These are phyloP conservation scores for Cercospora beticola DNA, from an alignment of 2,329 filamentous ascomycete species.

Conservation along the genomic window DNA sequence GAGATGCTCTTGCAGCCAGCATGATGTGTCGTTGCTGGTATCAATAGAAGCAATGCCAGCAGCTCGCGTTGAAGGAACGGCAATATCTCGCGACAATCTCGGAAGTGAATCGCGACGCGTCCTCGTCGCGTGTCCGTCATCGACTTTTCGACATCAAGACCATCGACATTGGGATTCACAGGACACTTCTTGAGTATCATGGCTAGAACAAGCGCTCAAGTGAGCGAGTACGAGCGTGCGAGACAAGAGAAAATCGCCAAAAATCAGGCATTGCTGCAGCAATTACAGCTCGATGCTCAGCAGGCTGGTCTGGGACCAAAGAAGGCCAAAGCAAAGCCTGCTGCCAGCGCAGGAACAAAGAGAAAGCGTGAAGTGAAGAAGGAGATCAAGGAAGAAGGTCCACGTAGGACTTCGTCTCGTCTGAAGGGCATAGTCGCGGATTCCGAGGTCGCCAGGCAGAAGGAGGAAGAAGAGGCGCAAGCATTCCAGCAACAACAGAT, in stretches of 20 bases:
- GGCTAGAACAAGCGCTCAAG: slow-evolving; percentile 30
- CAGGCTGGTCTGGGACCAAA: slow-evolving; percentile 66
- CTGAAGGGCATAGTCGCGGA: slow-evolving; percentile 64
- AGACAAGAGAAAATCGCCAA: slow-evolving; percentile 83
- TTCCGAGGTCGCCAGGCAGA: slow-evolving; percentile 66
- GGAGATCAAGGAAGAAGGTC: slow-evolving; percentile 49
- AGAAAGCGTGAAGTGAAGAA: slow-evolving; percentile 57
- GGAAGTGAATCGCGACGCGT: slow-evolving; percentile 5
- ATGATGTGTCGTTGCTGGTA: background rate
- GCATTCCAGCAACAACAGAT: slow-evolving; percentile 57
- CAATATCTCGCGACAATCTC: background rate
- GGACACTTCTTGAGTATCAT: slow-evolving; percentile 12
- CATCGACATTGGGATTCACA: background rate
- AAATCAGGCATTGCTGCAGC: slow-evolving; percentile 78
- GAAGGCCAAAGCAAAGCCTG: slow-evolving; percentile 49
- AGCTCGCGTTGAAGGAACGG: background rate
- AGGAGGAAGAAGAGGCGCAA: slow-evolving; percentile 64
- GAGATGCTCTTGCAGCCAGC: slow-evolving; percentile 1
- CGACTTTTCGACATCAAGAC: slow-evolving; percentile 5
- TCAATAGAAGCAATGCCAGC: background rate
- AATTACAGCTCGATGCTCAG: slow-evolving; percentile 66
- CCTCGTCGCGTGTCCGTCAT: slow-evolving; percentile 21
- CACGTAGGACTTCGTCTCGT: slow-evolving; percentile 62
- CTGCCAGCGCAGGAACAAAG: slow-evolving; percentile 45
- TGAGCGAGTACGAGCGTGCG: slow-evolving; percentile 85